Conservation (phyloP, 768 basidiomycete genomes). For the Tricholoma saponaceum region DNA sequence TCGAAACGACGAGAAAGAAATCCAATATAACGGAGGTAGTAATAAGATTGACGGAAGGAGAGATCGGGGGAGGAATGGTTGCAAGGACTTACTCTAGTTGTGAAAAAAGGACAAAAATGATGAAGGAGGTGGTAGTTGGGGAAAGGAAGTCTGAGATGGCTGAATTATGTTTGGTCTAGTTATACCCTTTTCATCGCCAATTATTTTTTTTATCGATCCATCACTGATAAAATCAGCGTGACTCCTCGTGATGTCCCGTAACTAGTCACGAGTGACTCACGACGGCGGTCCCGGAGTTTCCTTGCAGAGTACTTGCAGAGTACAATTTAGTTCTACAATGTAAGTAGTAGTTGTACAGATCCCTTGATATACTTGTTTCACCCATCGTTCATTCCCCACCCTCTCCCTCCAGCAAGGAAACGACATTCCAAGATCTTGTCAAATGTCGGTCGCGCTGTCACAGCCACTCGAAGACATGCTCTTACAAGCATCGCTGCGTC, state of each 20-base stretch:
- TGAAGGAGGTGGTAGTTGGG: conserved; percentile 47
- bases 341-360: too few relatives aligned
- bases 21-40: conserved; percentile 18
- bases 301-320: too few relatives aligned
- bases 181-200: conserved; percentile 54
- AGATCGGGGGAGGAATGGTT: conserved; percentile 8
- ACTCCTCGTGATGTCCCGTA: conserved; percentile 24
- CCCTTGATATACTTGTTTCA: conserved; percentile 8
- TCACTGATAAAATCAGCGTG: conserved; percentile 47
- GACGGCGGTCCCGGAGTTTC: too few relatives aligned
- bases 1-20: conserved; percentile 13
- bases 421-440: conserved; percentile 75
- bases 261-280: conserved; percentile 34
- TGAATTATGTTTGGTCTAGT: conserved; percentile 52
- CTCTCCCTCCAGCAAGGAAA: conserved; percentile 74
- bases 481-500: conserved; percentile 84
- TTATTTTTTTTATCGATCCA: conserved; percentile 65
- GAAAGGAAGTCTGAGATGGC: conserved; percentile 30
- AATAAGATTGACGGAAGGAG: neutral
- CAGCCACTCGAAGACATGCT: conserved; percentile 80
- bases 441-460: conserved; percentile 78
- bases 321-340: neutral
- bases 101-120: conserved; percentile 27
- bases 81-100: conserved; percentile 32
- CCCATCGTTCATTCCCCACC: conserved; percentile 53